Evolutionary conservation across 768 basidiomycete species (phyloP), one percentile per base, ranked within the genome.

Genomic region (Boletus tomentosulus): DNA sequence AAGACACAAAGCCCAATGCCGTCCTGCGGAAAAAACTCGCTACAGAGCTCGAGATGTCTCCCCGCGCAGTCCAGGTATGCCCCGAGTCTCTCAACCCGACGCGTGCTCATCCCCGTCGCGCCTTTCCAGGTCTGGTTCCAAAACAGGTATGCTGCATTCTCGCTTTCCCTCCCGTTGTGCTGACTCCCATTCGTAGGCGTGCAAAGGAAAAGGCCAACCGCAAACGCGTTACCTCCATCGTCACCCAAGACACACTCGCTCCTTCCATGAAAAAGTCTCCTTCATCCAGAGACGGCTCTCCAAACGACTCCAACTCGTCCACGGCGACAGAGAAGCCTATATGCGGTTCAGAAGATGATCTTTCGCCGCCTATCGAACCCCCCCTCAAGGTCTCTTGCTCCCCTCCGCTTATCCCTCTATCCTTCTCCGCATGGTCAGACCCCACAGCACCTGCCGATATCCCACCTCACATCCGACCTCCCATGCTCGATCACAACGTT

Each of bases 21-120:
- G 73, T 79, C 7, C 74, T 88, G 35, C 80, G 96, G 62, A 91
- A 89, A 69, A 78, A 82, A 58, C 82, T 98, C 50, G 88, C 93
- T 0, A 73, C 78, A 10, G 79, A 92, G 73, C 82, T 98, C 53
- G 86, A 85, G 57, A 98, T 98, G 95, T 89, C 90, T 10, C 84
- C 92, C 22, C 77, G 95, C 56, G 92, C 92, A n/a, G 90, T 98
- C 2, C 95, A 98, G 81, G 95, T 96, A 53, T 77, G 82, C 39
- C 33, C 50, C 43, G 28, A 45, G 37, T 48, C 50, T 50, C 43
- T 3, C 22, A 31, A 16, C 28, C 38, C 53, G 47, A 48, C 62
- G 50, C 57, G 56, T 60, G 59, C 64, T 65, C 62, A 61, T 55
- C 22, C 56, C 24, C 27, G 6, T 6, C 33, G 34, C 52, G 53